Conservation (phyloP, 1,284 basidiomycete species). For the Microbotryum saponariae region DNA sequence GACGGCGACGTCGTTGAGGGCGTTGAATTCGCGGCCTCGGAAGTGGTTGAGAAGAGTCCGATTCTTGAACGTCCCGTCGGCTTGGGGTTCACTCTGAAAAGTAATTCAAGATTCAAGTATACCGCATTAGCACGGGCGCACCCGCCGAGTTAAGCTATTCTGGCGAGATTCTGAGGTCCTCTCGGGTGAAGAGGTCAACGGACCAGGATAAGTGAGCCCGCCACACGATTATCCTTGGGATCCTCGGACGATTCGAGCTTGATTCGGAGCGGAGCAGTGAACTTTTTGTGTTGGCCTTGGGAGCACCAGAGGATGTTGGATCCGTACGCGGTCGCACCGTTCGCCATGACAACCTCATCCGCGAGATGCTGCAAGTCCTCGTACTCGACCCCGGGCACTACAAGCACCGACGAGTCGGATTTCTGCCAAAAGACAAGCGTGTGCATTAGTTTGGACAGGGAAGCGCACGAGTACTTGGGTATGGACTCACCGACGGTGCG, state of each 20-base stretch:
- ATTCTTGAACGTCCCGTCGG: neutral
- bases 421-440: neutral
- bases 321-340: constrained; percentile 3
- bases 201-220: too few species aligned
- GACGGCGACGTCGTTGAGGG: constrained; percentile 67
- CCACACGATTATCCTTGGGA: too few species aligned
- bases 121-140: too few species aligned
- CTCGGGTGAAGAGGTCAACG: too few species aligned
- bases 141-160: too few species aligned
- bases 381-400: neutral
- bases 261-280: neutral
- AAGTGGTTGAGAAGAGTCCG: constrained; percentile 46
- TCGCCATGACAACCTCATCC: constrained; percentile 1
- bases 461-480: neutral
- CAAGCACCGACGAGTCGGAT: neutral
- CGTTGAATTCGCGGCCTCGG: constrained; percentile 70
- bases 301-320: constrained; percentile 2
- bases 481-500: neutral
- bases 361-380: neutral
- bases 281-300: neutral
- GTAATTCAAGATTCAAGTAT: too few species aligned
- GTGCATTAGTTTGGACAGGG: neutral
- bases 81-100: neutral
- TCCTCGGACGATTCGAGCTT: too few species aligned
- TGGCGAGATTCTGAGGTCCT: too few species aligned